A percentile compares a stretch with the other conserved stretches of the same genome.
Evolutionary conservation across 2,329 filamentous ascomycete species (phyloP).

Genomic region (Helotiales sp.): DNA sequence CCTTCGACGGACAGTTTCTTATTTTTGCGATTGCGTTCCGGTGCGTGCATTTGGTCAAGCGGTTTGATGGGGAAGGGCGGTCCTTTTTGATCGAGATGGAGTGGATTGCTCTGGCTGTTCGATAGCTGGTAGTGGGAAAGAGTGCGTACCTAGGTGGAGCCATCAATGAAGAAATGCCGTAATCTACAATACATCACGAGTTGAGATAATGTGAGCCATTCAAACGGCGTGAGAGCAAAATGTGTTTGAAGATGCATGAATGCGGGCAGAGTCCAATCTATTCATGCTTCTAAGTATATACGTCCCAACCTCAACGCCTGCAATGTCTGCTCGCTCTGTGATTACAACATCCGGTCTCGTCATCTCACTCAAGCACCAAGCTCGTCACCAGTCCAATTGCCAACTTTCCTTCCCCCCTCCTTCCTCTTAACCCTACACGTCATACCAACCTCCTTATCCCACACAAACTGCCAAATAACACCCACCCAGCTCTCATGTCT

Average conservation of each 20-base stretch:
- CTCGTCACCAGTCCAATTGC: slow-evolving; percentile 69
- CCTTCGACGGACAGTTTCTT: slow-evolving; percentile 10
- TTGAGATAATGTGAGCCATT: not conserved
- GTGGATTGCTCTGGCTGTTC: not conserved
- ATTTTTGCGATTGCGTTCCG: not conserved
- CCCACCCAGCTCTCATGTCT: slow-evolving; percentile 87
- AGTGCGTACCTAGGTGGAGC: not conserved
- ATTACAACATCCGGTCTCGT: not conserved
- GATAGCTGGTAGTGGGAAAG: not conserved
- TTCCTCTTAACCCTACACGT: slow-evolving; percentile 92
- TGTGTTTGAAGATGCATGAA: not conserved
- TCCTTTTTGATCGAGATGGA: not conserved
- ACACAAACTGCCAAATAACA: slow-evolving; percentile 94
- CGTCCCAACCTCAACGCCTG: not conserved
- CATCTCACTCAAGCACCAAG: slow-evolving; percentile 51
- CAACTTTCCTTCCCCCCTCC: slow-evolving; percentile 67
- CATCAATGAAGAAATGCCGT: slow-evolving; percentile 9
- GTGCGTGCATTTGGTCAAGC: not conserved
- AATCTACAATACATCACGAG: not conserved
- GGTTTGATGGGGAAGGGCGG: not conserved
- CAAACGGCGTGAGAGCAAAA: not conserved
- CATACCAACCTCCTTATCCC: slow-evolving; percentile 84
- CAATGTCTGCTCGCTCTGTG: not conserved
- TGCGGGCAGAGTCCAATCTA: not conserved
- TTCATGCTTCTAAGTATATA: not conserved